Evolutionary conservation across 1,139 yeast genomes (phyloP), one percentile per base, ranked within the genome.

Genomic region (Geotrichum aggregatum): DNA sequence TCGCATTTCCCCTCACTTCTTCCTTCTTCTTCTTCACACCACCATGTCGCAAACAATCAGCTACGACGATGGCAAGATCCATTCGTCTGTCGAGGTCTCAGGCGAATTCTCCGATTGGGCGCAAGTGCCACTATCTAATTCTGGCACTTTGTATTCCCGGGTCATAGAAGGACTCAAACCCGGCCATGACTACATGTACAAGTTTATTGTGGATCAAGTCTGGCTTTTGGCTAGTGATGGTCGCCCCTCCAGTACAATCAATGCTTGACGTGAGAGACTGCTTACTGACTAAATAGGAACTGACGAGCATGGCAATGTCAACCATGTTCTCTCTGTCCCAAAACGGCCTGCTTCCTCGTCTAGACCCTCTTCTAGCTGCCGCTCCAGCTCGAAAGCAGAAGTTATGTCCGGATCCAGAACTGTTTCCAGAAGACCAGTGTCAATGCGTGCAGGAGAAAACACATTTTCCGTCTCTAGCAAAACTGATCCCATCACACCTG

Each of bases 31-130:
- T 33, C 28, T n/a, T 22, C 26, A 11, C 13, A n/a, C 40, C 18
- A 14, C 36, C 28, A 16, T n/a, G 14, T 30, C 31, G 10, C n/a
- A 16, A 3, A 38, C 41, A 2, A 49, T 45, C 24, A 26, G 4
- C 14, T 64, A 54, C 50, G 62, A 64, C 55, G 67, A 64, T 51
- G 58, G 61, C 5, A 43, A 35, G 11, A 31, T 19, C 34, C 67
- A 64, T 54, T 34, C 44, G 6, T 33, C 54, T 16, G 69, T 69
- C 28, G 57, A 63, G 49, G 63, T 69, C 24, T 74, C 74, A 1
- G 74, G 72, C 44, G 72, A 70, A 52, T 71, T 71, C 61, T 62
- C 64, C 28, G 52, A 54, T 35, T 71, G 74, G 74, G 47, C n/a
- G n/a, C 58, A 13, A 42, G 21, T 10, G 3, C 44, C 21, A 63